Conservation (phyloP, 2,329 filamentous ascomycete species). For the Scedosporium apiospermum region DNA sequence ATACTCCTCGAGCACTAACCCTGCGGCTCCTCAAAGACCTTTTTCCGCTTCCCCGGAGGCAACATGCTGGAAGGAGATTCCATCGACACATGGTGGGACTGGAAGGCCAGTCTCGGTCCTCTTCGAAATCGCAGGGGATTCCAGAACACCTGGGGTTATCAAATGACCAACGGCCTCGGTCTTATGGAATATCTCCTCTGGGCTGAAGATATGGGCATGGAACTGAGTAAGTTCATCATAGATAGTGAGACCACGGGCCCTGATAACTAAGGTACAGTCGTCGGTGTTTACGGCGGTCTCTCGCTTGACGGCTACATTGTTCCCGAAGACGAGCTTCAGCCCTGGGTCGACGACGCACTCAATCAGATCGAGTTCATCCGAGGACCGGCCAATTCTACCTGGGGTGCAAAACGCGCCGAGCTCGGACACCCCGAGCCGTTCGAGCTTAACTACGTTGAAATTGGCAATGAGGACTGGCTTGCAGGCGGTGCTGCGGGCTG, state of each 20-base stretch:
- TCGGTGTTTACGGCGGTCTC: conserved; percentile 50
- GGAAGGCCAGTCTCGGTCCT: conserved; percentile 44
- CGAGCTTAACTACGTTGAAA: conserved; percentile 50
- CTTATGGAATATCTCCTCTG: conserved; percentile 53
- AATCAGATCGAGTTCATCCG: conserved; percentile 55
- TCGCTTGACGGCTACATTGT: conserved; percentile 43
- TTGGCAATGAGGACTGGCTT: conserved; percentile 61
- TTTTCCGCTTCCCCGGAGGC: conserved; percentile 56
- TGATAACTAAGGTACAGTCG: conserved; percentile 21
- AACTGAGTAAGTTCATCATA: conserved; percentile 27
- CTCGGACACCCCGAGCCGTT: conserved; percentile 55
- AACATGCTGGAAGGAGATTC: conserved; percentile 47
- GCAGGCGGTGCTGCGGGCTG: conserved; percentile 35
- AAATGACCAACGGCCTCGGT: conserved; percentile 53
- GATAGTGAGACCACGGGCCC: neutral
- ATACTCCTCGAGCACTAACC: neutral
- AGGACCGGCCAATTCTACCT: conserved; percentile 41
- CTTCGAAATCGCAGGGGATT: conserved; percentile 45
- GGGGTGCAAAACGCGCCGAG: conserved; percentile 46
- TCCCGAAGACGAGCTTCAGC: conserved; percentile 39
- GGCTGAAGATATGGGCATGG: conserved; percentile 50
- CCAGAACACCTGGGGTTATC: conserved; percentile 48
- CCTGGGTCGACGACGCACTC: conserved; percentile 49
- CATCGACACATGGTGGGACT: conserved; percentile 36
- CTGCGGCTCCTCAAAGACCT: conserved; percentile 20